Evolutionary conservation across 768 basidiomycete species (phyloP).

Genomic region (Suillus occidentalis): DNA sequence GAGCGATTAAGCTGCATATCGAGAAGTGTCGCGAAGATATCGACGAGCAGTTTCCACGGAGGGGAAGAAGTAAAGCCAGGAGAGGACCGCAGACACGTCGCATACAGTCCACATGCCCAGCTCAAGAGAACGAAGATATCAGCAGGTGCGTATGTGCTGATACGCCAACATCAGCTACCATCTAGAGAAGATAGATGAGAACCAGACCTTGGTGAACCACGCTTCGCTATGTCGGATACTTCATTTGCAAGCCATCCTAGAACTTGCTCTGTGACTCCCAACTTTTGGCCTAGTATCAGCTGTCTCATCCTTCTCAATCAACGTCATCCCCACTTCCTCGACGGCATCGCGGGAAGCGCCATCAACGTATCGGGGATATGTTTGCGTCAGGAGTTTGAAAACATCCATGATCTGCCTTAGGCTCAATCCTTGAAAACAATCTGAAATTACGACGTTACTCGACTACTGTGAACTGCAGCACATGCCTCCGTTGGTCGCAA

Average conservation of each 20-base stretch:
- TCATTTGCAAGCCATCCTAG: slow-evolving; percentile 77
- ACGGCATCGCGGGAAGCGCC: slow-evolving; percentile 68
- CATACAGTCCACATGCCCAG: slow-evolving; percentile 69
- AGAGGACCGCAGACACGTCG: slow-evolving; percentile 46
- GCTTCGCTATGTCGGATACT: slow-evolving; percentile 55
- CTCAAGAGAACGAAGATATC: slow-evolving; percentile 68
- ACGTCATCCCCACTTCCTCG: slow-evolving; percentile 60
- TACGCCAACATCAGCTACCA: not conserved
- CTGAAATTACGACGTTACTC: slow-evolving; percentile 6
- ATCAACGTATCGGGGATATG: slow-evolving; percentile 81
- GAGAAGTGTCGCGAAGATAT: slow-evolving; percentile 58
- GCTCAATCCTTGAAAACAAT: slow-evolving; percentile 47
- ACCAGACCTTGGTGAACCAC: slow-evolving; percentile 55
- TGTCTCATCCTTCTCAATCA: slow-evolving; percentile 65
- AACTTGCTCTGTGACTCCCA: slow-evolving; percentile 69
- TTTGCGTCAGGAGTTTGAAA: slow-evolving; percentile 70
- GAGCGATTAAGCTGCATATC: slow-evolving; percentile 57
- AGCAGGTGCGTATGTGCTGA: slow-evolving; percentile 54
- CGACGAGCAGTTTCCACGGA: slow-evolving; percentile 52
- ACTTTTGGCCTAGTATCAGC: slow-evolving; percentile 41
- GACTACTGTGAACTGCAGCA: slow-evolving; percentile 11
- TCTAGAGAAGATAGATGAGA: not conserved
- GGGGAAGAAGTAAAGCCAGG: slow-evolving; percentile 46
- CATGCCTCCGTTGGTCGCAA: slow-evolving; percentile 60
- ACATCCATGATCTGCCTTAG: slow-evolving; percentile 66